Base-by-base conservation (phyloP, 1,284 basidiomycete species). In the Prillingera fragicola region DNA sequence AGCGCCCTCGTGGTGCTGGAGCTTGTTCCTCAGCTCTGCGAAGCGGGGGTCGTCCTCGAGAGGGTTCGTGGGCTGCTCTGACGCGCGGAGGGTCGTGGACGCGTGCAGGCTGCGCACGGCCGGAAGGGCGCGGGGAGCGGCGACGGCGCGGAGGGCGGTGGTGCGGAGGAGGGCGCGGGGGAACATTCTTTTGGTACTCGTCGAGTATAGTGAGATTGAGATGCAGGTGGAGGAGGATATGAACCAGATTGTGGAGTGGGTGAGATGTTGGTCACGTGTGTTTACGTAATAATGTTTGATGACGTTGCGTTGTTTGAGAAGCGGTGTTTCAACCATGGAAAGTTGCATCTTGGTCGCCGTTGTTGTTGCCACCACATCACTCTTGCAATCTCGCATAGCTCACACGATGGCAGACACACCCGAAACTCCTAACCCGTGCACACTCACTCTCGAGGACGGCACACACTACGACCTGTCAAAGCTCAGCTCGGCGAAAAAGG, bases 381-480 rank as follows among this genome's bases (percentile, higher is more conserved):
- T 28, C 8, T 28, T n/a, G 9, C 26, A 28, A 15, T 15, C 37
- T 10, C 38, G 28, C 21, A n/a, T 5, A 15, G 26, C 18, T 29
- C 23, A 17, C 23, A 9, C 9, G 18, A 9, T 1, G 12, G 13
- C 22, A 5, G 17, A 8, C 10, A 25, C 26, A 18, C 3, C 12
- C 19, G 14, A n/a, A 4, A 21, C 7, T 13, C 15, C 39, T 24
- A 51, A 56, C 6, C 56, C 59, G 6, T 69, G 68, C 45, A 69
- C 60, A 2, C 50, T 68, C 39, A 69, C 67, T 1, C 55, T 69
- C 10, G 42, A 43, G 10, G 65, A 70, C 45, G 67, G 68, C 14
- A 69, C 66, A 15, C 63, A 67, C 50, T 71, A 64, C 48, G 69
- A 70, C 47, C 59, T 71, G 21, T 60, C 58, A 14, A 51, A 56